Base-by-base conservation (phyloP, 805 yeast species). In the Blastobotrys americana region DNA sequence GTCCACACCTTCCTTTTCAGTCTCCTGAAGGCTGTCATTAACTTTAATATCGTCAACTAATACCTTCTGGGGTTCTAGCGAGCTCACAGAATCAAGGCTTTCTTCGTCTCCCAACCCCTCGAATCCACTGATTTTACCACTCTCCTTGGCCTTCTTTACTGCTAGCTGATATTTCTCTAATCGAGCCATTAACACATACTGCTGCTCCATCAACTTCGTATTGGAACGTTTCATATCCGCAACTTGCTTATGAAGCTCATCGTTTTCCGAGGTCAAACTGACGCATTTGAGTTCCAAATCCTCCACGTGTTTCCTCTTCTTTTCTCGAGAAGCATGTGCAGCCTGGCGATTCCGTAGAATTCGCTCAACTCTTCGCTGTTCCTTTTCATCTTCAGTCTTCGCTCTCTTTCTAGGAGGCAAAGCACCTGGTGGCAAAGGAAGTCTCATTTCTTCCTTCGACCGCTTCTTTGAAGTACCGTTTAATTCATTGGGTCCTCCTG, bases 391-490 rank as follows among this genome's bases (percentile, higher is more conserved):
- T 55, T 84, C 77, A 35, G 98, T 93, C 73, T 84, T 87, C 4
- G 98, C 97, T 55, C 97, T 78, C 71, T 93, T 93, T 53, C 97
- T 77, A 43, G 97, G 97, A 23, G 97, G 96, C 48, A 90, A 70
- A 18, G 87, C 53, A 19, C 67, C 67, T 3, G 64, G 58, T 13
- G 68, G 64, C 21, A 61, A 54, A 8, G 68, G 68, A 23, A 61
- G 54, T 18, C 55, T 49, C 52, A 64, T 53, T 8, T 45, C 50
- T 35, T 57, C 63, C 39, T 54, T 61, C n/a, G 8, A 13, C 13
- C 65, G 55, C 49, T 60, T 60, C 40, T 39, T 39, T 8, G 31
- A 25, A 8, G 31, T 8, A 19, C 46, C n/a, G n/a, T n/a, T n/a
- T n/a, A n/a, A n/a, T n/a, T n/a, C n/a, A n/a, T n/a, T n/a, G n/a